Conservation (phyloP, 208 protist genomes). For the Trypanosoma theileri region DNA sequence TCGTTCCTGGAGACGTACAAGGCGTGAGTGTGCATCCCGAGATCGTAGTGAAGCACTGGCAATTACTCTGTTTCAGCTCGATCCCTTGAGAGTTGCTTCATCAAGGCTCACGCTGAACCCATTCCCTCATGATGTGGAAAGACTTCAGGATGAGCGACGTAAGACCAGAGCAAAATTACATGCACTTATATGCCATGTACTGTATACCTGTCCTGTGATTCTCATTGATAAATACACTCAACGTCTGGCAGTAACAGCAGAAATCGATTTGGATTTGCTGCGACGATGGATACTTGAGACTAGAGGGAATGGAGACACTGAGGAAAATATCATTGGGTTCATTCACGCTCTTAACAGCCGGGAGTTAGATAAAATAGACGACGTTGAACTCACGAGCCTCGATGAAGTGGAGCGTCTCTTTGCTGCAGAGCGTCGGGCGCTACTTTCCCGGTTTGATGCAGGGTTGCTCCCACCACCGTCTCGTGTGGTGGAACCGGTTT, state of each 20-base stretch:
- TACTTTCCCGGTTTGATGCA: background rate
- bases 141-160: background rate
- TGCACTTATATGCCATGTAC: conserved; percentile 13
- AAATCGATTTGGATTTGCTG: conserved; percentile 3
- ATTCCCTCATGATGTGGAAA: background rate
- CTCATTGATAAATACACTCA: conserved; percentile 9
- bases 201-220: conserved; percentile 18
- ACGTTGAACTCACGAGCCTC: background rate
- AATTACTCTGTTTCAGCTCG: conserved; percentile 8
- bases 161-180: background rate
- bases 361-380: background rate
- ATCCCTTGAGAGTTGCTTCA: background rate
- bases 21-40: conserved; percentile 15
- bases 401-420: conserved; percentile 16
- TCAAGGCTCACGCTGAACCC: background rate
- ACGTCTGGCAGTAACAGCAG: conserved; percentile 4
- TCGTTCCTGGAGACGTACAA: conserved; percentile 20
- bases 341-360: background rate
- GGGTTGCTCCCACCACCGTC: conserved; percentile 9
- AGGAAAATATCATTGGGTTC: background rate
- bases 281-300: background rate
- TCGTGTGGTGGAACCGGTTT: background rate
- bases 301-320: background rate
- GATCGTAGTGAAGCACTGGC: conserved; percentile 16
- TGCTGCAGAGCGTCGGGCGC: conserved; percentile 1